Evolutionary conservation across 1,284 basidiomycete genomes (phyloP).

Genomic region (Melampsora americana): DNA sequence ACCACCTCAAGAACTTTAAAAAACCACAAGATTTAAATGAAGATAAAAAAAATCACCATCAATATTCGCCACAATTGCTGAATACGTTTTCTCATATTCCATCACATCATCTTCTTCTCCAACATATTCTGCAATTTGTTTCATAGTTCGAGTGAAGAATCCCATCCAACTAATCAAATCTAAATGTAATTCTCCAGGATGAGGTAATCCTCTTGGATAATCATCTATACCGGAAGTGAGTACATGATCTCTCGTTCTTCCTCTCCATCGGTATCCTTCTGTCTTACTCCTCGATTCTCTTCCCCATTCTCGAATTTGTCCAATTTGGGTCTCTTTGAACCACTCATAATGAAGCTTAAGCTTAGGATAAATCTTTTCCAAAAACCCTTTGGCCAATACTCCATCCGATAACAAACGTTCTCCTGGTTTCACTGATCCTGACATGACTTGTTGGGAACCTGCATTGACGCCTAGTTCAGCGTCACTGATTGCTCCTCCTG

Average conservation of each 20-base stretch:
- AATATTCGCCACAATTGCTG: constrained; percentile 75
- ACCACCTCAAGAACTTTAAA: neutral
- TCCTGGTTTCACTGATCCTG: constrained; percentile 53
- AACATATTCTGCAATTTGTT: constrained; percentile 73
- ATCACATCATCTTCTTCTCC: constrained; percentile 74
- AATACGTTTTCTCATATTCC: constrained; percentile 72
- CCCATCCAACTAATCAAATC: constrained; percentile 94
- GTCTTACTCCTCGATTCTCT: constrained; percentile 74
- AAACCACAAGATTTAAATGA: neutral
- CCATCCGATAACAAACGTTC: constrained; percentile 62
- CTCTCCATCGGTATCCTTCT: constrained; percentile 90
- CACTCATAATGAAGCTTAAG: constrained; percentile 87
- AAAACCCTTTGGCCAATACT: constrained; percentile 65
- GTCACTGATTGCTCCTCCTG: constrained; percentile 45
- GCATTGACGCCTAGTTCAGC: constrained; percentile 42
- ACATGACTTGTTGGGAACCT: constrained; percentile 54
- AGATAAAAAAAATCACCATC: constrained; percentile 62
- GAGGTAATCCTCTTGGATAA: constrained; percentile 80
- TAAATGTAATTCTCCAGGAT: constrained; percentile 83
- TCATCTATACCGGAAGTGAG: constrained; percentile 92
- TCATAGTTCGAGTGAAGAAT: constrained; percentile 85
- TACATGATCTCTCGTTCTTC: constrained; percentile 79
- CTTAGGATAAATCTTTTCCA: constrained; percentile 74
- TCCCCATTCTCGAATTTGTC: constrained; percentile 84
- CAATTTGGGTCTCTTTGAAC: constrained; percentile 88